Evolutionary conservation across 164 flowering plant genomes (phyloP), one percentile per base, ranked within the genome.

Genomic region (Amborella trichopoda): DNA sequence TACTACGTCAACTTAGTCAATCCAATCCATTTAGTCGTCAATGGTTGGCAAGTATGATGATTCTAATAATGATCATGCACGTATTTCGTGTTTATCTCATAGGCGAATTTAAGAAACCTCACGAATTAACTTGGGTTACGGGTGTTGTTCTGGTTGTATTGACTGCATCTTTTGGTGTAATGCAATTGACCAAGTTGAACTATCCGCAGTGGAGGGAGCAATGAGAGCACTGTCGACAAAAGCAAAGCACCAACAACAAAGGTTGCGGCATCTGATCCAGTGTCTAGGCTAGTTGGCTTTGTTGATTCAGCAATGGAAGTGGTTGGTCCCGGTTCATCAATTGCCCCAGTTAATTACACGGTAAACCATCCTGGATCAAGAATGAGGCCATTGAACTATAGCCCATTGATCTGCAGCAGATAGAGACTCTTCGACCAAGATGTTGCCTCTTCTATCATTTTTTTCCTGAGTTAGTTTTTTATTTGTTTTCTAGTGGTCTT

Each of bases 21-120:
- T 37, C 8, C 0, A 0, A 37, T 2, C n/a, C n/a, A 5, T 37
- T 37, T n/a, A n/a, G n/a, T n/a, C 40, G 19, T 37, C 40, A n/a
- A 37, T 37, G 40, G 40, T 37, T 5, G 19, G 40, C 40, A 37
- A 37, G 40, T 30, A 37, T 46, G 28, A 45, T 48, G 26, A 27
- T 48, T 21, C 41, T 48, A 48, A 30, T 48, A 41, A 48, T 48
- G 52, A 48, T 48, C 11, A 1, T 33, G 52, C 52, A 48, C 40
- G 40, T n/a, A n/a, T n/a, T n/a, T n/a, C n/a, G n/a, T n/a, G n/a
- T n/a, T n/a, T 33, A 34, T 48, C 52, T 48, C 41, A 4, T 28
- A 20, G 16, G 52, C 23, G 52, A 28, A 22, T 48, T 48, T 33
- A 48, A 48, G 23, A 48, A 48, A 48, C 52, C 41, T 30, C 26